A percentile compares a stretch with the other conserved stretches of the same genome.
Conservation (phyloP, 805 yeast genomes). For the Candida hungchunana region DNA sequence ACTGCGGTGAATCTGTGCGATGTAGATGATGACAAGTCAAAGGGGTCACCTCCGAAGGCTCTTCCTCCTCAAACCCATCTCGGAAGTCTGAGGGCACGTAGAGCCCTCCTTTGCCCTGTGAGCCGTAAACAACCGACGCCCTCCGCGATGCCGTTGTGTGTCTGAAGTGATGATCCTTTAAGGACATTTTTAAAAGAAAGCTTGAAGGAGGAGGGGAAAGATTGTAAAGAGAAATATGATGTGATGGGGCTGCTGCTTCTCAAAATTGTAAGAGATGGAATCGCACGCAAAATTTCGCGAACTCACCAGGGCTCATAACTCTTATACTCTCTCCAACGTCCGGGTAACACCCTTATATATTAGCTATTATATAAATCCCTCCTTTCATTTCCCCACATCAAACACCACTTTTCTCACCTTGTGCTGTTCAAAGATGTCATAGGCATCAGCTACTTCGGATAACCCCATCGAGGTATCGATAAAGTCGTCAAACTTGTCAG, state of each 20-base stretch:
- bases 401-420: conserved; percentile 54
- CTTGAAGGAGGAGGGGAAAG: too few species aligned
- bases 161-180: conserved; percentile 21
- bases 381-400: conserved; percentile 5
- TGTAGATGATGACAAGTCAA: neutral
- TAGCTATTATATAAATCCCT: too few species aligned
- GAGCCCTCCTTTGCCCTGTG: conserved; percentile 23
- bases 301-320: too few species aligned
- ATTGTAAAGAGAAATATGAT: too few species aligned
- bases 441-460: conserved; percentile 42
- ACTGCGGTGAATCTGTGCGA: conserved; percentile 6
- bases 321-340: too few species aligned
- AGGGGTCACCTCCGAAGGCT: conserved; percentile 13
- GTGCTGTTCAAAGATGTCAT: conserved; percentile 48
- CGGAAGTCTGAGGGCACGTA: conserved; percentile 19
- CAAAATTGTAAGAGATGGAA: too few species aligned
- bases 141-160: conserved; percentile 24
- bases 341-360: too few species aligned
- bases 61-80: neutral
- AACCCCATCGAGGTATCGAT: conserved; percentile 45
- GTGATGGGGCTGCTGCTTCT: too few species aligned
- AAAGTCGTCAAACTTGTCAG: conserved; percentile 44
- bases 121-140: conserved; percentile 24
- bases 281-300: too few species aligned
- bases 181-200: too few species aligned